phyloP scores from a whole-genome alignment of 1,139 yeast species.

The Saccharomyces hybrid region DNA sequence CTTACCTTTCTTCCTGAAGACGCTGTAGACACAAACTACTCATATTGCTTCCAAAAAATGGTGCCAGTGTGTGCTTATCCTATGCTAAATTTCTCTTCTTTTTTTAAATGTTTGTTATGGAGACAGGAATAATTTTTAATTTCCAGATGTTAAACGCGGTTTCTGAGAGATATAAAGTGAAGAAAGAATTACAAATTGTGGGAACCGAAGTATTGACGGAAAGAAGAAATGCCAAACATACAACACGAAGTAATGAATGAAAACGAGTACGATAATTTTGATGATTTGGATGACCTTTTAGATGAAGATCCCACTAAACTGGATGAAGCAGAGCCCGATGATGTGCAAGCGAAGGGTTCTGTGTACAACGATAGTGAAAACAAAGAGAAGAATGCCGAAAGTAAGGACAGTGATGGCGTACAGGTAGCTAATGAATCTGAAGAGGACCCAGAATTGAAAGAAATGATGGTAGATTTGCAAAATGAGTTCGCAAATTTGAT shows the following conservation, averaged over 20 bases:
- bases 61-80: not conserved
- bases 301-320: conserved; percentile 70
- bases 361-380: not conserved
- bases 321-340: conserved; percentile 19
- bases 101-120: not conserved
- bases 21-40: conserved; percentile 62
- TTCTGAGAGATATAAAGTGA: not conserved
- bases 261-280: conserved; percentile 47
- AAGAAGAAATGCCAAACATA: not conserved
- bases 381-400: conserved; percentile 1
- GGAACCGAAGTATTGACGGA: not conserved
- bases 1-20: conserved; percentile 66
- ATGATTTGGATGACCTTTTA: conserved; percentile 66
- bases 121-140: not conserved
- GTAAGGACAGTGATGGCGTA: conserved; percentile 6
- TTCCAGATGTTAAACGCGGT: not conserved
- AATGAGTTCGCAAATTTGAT: conserved; percentile 23
- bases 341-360: not conserved
- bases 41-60: conserved; percentile 13
- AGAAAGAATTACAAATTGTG: not conserved
- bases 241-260: conserved; percentile 9
- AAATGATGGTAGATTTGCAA: conserved; percentile 24
- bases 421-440: conserved; percentile 2
- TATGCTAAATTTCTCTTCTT: not conserved
- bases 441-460: conserved; percentile 20